phyloP scores from a whole-genome alignment of 2,329 filamentous ascomycete genomes.

The Pestalotiopsis sp. region DNA sequence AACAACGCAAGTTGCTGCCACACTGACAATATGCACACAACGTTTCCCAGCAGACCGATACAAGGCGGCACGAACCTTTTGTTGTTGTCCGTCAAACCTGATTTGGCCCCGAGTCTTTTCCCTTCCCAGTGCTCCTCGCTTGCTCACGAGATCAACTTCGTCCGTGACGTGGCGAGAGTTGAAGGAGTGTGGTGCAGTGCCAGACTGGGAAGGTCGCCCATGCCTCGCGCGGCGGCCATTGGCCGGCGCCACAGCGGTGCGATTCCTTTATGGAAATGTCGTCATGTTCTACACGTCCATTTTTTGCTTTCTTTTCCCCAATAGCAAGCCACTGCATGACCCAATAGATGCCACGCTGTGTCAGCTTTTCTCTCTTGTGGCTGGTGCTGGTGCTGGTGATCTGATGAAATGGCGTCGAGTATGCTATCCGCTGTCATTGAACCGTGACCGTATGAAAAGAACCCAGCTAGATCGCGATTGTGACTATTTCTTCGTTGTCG shows the following conservation, averaged over 20 bases:
- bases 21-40: background rate
- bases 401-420: background rate
- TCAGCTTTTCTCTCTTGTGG: background rate
- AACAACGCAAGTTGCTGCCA: background rate
- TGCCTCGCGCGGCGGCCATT: background rate
- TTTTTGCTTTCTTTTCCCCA: background rate
- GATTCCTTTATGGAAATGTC: background rate
- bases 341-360: background rate
- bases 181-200: background rate
- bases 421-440: no score
- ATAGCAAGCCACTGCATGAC: background rate
- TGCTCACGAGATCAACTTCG: background rate
- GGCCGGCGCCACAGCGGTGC: background rate
- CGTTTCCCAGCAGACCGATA: background rate
- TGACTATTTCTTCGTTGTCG: no score
- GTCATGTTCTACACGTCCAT: background rate
- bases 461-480: no score
- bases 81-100: background rate
- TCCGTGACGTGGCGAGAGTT: constrained; percentile 4
- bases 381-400: background rate
- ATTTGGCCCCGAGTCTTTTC: background rate
- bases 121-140: background rate
- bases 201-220: constrained; percentile 3
- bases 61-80: background rate
- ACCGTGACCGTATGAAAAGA: no score